Evolutionary conservation across 768 basidiomycete genomes (phyloP), one percentile per base, ranked within the genome.

Genomic region (Strobilomyces echinocephalus): DNA sequence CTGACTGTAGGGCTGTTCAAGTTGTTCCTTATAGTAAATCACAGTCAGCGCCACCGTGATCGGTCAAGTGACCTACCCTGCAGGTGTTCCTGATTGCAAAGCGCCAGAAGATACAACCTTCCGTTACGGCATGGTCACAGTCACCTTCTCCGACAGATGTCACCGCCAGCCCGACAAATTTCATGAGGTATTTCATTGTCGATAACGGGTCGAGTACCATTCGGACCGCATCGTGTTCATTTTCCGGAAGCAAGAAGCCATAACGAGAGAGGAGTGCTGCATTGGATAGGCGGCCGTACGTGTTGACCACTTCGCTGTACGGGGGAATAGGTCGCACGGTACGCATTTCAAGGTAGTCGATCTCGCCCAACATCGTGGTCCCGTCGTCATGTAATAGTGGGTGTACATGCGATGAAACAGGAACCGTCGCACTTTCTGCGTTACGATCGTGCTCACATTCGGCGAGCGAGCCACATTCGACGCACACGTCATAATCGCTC

Each of bases 401-500:
- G 40, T 53, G 55, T 8, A 49, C 44, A 20, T 41, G 47, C 9
- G 41, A 44, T 35, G 53, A 31, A 12, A 7, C 36, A 46, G 45
- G 45, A 39, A n/a, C 46, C 33, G n/a, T 28, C 54, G 53, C 6
- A 12, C 49, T 56, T 12, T 9, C 55, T 40, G 34, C 42, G n/a
- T 71, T 69, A 28, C 65, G 69, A 56, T 83, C 90, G 63, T 92
- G 90, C n/a, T 66, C 61, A 59, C 90, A 92, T 64, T 84, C 80
- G 9, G 70, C 62, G 14, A 88, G 65, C 2, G 84, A 82, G 24
- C 90, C 90, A 63, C 90, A 92, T 53, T 75, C 75, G 5, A 76
- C 64, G 61, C 90, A 92, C 16, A 91, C 90, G 63, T 82, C 75
- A 64, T 79, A 84, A 55, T 91, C 88, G 46, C 78, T 84, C 84